A percentile compares a stretch with the other conserved stretches of the same genome.
These are phyloP conservation scores for Debaryomyces robertsiae DNA, from an alignment of 1,139 yeast genomes.

Conservation along the genomic window DNA sequence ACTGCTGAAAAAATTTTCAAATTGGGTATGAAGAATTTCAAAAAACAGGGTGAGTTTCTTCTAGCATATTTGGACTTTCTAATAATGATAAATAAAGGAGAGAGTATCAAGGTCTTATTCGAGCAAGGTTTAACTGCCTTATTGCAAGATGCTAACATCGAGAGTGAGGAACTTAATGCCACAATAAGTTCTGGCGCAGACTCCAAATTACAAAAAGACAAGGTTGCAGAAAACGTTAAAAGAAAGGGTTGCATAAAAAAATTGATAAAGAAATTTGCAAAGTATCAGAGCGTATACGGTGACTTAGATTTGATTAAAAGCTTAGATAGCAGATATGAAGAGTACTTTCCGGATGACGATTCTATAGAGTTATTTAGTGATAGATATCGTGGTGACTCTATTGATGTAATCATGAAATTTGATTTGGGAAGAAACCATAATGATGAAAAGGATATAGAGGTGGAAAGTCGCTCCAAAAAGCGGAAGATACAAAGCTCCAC, in stretches of 20 bases:
- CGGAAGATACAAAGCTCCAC: conserved; percentile 17
- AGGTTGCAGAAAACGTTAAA: conserved; percentile 15
- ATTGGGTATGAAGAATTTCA: conserved; percentile 68
- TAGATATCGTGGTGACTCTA: conserved; percentile 45
- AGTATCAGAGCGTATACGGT: conserved; percentile 11
- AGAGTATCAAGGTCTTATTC: conserved; percentile 79
- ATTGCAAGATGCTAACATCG: conserved; percentile 36
- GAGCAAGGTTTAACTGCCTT: conserved; percentile 40
- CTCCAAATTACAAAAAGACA: conserved; percentile 10
- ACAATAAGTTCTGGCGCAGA: not conserved
- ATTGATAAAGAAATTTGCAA: conserved; percentile 17
- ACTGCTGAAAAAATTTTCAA: conserved; percentile 81
- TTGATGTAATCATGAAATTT: conserved; percentile 46
- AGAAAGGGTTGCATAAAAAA: conserved; percentile 24
- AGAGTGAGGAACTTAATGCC: conserved; percentile 4
- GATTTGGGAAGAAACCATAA: conserved; percentile 43
- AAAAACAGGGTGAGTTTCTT: conserved; percentile 61
- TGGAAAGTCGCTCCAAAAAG: conserved; percentile 20
- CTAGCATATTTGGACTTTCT: conserved; percentile 73
- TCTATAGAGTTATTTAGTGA: conserved; percentile 43
- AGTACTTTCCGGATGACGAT: conserved; percentile 64
- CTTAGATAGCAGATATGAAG: conserved; percentile 67
- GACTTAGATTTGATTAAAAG: conserved; percentile 27
- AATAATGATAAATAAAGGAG: conserved; percentile 71
- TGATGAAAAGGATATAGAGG: conserved; percentile 16